Evolutionary conservation across 1,284 basidiomycete species (phyloP), one percentile per base, ranked within the genome.

Genomic region (Uromyces viciae-fabae): DNA sequence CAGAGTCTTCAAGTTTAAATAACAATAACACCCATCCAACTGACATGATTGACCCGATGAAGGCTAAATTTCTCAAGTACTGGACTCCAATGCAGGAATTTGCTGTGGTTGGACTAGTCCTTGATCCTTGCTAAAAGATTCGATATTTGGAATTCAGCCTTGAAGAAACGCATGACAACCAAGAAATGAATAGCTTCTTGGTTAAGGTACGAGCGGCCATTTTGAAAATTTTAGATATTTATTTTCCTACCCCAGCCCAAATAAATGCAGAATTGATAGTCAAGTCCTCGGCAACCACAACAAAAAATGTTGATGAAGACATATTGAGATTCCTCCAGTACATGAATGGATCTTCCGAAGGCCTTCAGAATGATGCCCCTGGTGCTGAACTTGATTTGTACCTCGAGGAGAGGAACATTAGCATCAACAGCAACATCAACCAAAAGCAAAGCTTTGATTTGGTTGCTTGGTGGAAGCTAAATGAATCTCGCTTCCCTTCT

Each of bases 391-490:
- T 68, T 2, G 64, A 64, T 28, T 17, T 64, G n/a, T 64, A 36
- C 22, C 60, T 64, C 9, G 33, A 64, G 33, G 60, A 64, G 25
- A 3, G 17, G 17, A 64, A 64, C 17, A 38, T 64, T 11, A 38
- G 3, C 7, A 36, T 64, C 33, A 64, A 31, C 14, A 2, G 2
- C 7, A n/a, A 64, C 33, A 14, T n/a, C n/a, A n/a, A n/a, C n/a
- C n/a, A n/a, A n/a, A n/a, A n/a, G n/a, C n/a, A 36, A 17, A 4
- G 5, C 19, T 36, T 68, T 68, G 64, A 68, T 42, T 42, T 68
- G 4, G 38, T 68, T 40, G 33, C 36, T 28, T 64, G 62, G 62
- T 64, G 62, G 62, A 64, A 64, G 36, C 38, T 66, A 40, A 68
- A 68, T 25, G 22, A 43, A 43, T 25, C 7, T 25, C n/a, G 64